phyloP scores from a whole-genome alignment of 2,329 filamentous ascomycete genomes.

The Berkeleyomyces basicola region DNA sequence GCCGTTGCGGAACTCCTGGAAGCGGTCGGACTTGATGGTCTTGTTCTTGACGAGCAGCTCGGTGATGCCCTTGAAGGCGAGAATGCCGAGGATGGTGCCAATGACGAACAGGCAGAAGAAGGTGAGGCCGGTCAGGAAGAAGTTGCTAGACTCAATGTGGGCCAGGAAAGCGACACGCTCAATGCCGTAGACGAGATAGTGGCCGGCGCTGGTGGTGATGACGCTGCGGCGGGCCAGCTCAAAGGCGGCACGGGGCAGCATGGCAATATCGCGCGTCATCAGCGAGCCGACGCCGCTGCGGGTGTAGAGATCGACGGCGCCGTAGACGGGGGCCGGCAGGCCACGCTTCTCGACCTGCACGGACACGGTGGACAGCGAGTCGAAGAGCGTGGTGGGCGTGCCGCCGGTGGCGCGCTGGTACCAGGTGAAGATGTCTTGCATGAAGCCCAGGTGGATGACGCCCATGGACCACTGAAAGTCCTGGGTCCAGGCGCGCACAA shows the following conservation, averaged over 20 bases:
- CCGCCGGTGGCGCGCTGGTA: conserved; percentile 89
- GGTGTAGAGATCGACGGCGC: conserved; percentile 26
- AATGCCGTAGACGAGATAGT: conserved; percentile 59
- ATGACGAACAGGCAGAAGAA: conserved; percentile 80
- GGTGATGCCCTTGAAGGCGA: conserved; percentile 64
- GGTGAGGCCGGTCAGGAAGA: conserved; percentile 79
- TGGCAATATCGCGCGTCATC: conserved; percentile 33
- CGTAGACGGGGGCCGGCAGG: conserved; percentile 19
- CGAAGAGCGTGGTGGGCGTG: conserved; percentile 61
- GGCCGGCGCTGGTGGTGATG: conserved; percentile 36
- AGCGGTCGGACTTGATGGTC: conserved; percentile 71
- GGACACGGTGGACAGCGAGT: conserved; percentile 55
- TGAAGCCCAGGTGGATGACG: conserved; percentile 72
- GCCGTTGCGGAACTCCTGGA: conserved; percentile 83
- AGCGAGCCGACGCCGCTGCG: conserved; percentile 26
- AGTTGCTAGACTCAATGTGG: conserved; percentile 73
- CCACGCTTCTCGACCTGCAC: conserved; percentile 63
- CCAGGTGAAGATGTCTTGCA: conserved; percentile 84
- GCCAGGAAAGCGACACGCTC: conserved; percentile 77
- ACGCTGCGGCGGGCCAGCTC: conserved; percentile 37
- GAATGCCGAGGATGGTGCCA: conserved; percentile 54
- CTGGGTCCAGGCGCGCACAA: conserved; percentile 86
- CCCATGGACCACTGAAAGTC: conserved; percentile 99
- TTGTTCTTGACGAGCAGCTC: conserved; percentile 58
- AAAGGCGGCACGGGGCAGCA: conserved; percentile 30